Base-by-base conservation (phyloP, 2,329 filamentous ascomycete species). In the Hypoxylon sp. region DNA sequence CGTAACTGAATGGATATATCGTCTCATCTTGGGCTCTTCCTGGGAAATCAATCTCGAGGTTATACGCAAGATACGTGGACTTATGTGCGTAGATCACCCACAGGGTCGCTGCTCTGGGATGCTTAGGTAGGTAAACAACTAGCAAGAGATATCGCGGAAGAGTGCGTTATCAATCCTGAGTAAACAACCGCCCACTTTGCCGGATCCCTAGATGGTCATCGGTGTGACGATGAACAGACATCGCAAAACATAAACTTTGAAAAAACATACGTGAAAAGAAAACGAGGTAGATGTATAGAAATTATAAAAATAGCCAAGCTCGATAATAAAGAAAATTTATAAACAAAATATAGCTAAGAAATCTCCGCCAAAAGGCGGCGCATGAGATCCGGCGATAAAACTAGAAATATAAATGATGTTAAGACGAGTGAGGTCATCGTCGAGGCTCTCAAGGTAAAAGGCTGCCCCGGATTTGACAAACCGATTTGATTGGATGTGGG, bases 1-100 rank as follows among this genome's bases (percentile, higher is more conserved):
- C 63, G 86, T 84, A 33, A 90, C 80, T 33, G 86, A 86, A 11
- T 83, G 72, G 19, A 73, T 74, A 17, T 72, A 60, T 53, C 79
- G 74, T 69, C 76, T 79, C 80, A 82, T 81, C 24, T 61, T 73
- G 64, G 33, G 29, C 29, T 44, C 14, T 62, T 52, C 14, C 42
- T 57, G 13, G 14, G 2, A 2, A 31, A 2, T 29, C 2, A 9
- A 31, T 14, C 24, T 53, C 11, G 6, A 19, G 39, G 31, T 48
- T 58, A 14, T 9, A 29, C 2, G 44, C 48, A 46, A 3, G 22
- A 39, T 50, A 50, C 22, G n/a, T 10, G 19, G 46, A 29, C 13
- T 50, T 58, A 39, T 46, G 26, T 33, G 42, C 37, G 22, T 42
- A 37, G 29, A 31, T 44, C 39, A 1, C 37, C 11, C 33, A 59